A percentile compares a stretch with the other conserved stretches of the same genome.
These are phyloP conservation scores for Calendula officinalis DNA, from an alignment of 129 eudicot genomes.

Conservation along the genomic window DNA sequence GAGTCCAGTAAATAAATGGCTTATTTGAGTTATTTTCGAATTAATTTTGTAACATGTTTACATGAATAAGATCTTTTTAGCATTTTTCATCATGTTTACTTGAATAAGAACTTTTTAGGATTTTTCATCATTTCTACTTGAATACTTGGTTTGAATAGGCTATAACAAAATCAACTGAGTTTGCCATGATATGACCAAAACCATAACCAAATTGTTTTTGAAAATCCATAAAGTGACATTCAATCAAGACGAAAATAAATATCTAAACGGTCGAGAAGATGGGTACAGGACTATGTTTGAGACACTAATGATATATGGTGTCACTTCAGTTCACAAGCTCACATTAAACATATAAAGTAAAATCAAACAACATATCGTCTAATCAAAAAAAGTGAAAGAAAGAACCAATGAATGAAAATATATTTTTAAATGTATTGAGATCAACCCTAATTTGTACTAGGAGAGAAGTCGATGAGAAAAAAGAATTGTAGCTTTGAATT, in stretches of 20 bases:
- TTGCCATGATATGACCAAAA: neutral
- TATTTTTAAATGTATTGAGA: slow-evolving; percentile 1
- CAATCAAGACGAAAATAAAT: neutral
- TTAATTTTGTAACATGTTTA: too few species aligned
- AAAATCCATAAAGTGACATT: neutral
- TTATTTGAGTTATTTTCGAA: too few species aligned
- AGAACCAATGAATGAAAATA: slow-evolving; percentile 12
- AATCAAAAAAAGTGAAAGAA: slow-evolving; percentile 11
- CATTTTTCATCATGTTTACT: too few species aligned
- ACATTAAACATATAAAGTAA: slow-evolving; percentile 12
- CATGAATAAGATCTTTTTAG: too few species aligned
- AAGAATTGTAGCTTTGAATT: slow-evolving; percentile 19
- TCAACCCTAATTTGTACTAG: slow-evolving; percentile 9
- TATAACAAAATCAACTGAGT: too few species aligned
- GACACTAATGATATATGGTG: slow-evolving; percentile 12
- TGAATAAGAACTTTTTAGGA: too few species aligned
- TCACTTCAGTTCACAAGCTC: slow-evolving; percentile 25
- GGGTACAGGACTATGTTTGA: slow-evolving; percentile 5
- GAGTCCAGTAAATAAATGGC: too few species aligned
- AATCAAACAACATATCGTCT: neutral
- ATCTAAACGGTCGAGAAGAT: neutral
- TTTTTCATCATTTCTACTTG: too few species aligned
- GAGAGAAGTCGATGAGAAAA: slow-evolving; percentile 27
- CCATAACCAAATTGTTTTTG: neutral
- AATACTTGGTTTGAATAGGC: too few species aligned